Conservation (phyloP, 495 filamentous ascomycete genomes). For the Podospora pseudocomata region DNA sequence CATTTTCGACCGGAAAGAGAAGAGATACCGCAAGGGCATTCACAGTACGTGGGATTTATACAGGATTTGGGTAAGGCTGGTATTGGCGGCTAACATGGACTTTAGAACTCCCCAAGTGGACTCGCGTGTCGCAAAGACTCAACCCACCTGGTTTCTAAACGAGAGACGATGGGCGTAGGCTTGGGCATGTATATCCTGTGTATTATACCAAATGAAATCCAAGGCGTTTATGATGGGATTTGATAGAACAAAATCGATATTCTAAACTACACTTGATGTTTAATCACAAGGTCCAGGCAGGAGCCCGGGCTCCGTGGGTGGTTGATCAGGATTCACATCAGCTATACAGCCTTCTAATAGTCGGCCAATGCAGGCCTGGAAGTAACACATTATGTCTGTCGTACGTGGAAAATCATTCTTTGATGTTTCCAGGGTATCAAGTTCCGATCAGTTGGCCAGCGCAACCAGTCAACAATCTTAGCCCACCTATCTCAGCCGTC, state of each 20-base stretch:
- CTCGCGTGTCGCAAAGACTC: slow-evolving; percentile 82
- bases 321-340: too few relatives aligned
- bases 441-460: not conserved
- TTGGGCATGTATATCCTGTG: slow-evolving; percentile 23
- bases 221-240: slow-evolving; percentile 19
- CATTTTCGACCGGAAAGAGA: slow-evolving; percentile 93
- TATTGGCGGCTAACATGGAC: slow-evolving; percentile 20
- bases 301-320: too few relatives aligned
- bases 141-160: slow-evolving; percentile 90
- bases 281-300: too few relatives aligned
- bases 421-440: slow-evolving; percentile 20
- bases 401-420: not conserved
- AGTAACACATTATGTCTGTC: not conserved
- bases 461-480: not conserved
- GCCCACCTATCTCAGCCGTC: slow-evolving; percentile 41
- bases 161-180: slow-evolving; percentile 10
- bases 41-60: slow-evolving; percentile 67
- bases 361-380: not conserved
- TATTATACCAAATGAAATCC: slow-evolving; percentile 28
- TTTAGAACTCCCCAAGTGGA: slow-evolving; percentile 91
- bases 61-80: slow-evolving; percentile 10
- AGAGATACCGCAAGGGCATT: slow-evolving; percentile 90
- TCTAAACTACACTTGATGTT: not conserved
- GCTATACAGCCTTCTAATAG: too few relatives aligned
- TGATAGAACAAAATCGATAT: not conserved